Evolutionary conservation across 345 rosid species (phyloP).

Genomic region (Melaleuca alternifolia): DNA sequence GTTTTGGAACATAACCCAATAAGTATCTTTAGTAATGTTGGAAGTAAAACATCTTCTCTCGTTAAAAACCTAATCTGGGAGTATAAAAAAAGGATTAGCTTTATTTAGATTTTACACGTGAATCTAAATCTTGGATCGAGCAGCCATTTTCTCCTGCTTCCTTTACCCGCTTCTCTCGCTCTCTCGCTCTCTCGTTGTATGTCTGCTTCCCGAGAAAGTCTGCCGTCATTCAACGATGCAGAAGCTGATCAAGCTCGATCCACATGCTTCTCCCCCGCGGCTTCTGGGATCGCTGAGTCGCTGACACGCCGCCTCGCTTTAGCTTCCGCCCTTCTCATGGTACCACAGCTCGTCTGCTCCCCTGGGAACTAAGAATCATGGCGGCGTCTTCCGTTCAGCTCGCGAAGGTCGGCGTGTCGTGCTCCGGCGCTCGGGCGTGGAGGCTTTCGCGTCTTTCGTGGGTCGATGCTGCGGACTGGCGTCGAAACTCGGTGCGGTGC

Average conservation of each 20-base stretch:
- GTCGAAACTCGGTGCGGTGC: not conserved
- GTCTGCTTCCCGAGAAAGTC: not conserved
- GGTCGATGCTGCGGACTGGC: not conserved
- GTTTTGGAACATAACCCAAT: fast-evolving
- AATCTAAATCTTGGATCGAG: not conserved
- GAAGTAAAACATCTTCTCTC: no score
- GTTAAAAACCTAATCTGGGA: not conserved
- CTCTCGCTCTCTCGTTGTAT: not conserved
- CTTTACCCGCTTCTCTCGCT: not conserved
- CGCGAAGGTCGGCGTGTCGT: not conserved
- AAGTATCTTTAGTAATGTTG: not conserved
- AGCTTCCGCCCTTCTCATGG: no score
- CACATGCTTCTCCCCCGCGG: not conserved
- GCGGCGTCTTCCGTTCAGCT: not conserved
- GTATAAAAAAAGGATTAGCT: not conserved
- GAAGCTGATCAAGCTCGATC: not conserved
- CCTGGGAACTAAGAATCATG: not conserved
- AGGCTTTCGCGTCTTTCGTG: not conserved
- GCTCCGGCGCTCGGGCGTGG: not conserved
- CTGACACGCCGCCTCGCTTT: not conserved
- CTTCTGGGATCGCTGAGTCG: not conserved
- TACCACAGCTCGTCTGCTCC: not conserved
- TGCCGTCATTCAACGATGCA: not conserved
- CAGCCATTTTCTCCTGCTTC: not conserved
- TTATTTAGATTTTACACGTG: not conserved